Evolutionary conservation across 805 yeast species (phyloP), one percentile per base, ranked within the genome.

Genomic region (Millerozyma miso): DNA sequence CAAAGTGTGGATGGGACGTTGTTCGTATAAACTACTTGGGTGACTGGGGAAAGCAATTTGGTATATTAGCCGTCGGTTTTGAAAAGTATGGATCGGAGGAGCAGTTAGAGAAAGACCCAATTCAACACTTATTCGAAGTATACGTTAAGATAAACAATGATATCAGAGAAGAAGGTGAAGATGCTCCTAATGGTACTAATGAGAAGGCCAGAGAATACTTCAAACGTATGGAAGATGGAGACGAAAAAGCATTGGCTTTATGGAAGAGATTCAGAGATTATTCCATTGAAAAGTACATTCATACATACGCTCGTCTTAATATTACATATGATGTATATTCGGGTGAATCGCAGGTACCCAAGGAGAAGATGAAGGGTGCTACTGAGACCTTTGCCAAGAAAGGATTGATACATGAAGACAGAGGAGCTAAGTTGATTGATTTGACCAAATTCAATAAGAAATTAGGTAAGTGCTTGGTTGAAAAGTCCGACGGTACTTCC

Each of bases 31-130:
- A 93, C 74, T 93, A 93, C 67, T 76, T 93, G 52, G 99, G 99
- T 58, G 99, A 93, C 69, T 93, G 99, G 99, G 99, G 99, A 44
- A 93, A 93, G 69, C 99, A 93, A 73, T 93, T 91, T 59, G 99
- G 99, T 66, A 65, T 93, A 37, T 76, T 93, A 54, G 99, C 98
- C 19, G 85, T 93, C 48, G 99, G 97, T 37, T 93, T 84, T 65
- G 79, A 80, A 43, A 81, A 78, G 58, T 93, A 85, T 60, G 99
- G 99, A 39, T 67, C 76, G 48, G 95, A 85, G 61, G 86, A 82
- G 57, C 69, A 70, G 41, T 75, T 93, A 50, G 72, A 72, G 43
- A 56, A 59, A 37, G 93, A 93, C 63, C 97, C 99, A 44, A 90
- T 93, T 61, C 82, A 88, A 67, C 99, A 93, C 65, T 77, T 93